Evolutionary conservation across 768 basidiomycete genomes (phyloP).

Genomic region (Porpolomopsis calyptriformis): DNA sequence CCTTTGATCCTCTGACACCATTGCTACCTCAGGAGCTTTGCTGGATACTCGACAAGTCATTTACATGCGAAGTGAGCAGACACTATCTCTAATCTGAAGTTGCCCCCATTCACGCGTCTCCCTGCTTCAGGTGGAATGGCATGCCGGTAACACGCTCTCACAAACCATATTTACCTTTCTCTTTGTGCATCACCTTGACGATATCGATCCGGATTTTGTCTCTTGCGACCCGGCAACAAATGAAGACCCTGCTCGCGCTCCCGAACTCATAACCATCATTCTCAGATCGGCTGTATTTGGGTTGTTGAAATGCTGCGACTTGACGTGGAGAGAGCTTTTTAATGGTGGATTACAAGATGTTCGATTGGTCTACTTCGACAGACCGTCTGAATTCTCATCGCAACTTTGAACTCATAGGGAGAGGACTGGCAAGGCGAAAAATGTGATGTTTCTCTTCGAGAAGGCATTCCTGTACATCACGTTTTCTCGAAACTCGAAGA

Average conservation of each 20-base stretch:
- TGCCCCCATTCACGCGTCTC: constrained; percentile 6
- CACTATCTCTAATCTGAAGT: constrained; percentile 1
- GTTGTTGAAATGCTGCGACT: constrained; percentile 69
- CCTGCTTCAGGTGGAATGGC: constrained; percentile 70
- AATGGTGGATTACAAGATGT: constrained; percentile 72
- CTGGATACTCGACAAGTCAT: constrained; percentile 73
- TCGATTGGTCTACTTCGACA: constrained; percentile 15
- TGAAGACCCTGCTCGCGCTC: constrained; percentile 39
- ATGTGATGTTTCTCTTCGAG: constrained; percentile 66
- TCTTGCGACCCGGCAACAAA: constrained; percentile 14
- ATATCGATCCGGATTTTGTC: constrained; percentile 48
- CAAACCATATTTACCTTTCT: constrained; percentile 78
- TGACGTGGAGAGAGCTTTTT: constrained; percentile 74
- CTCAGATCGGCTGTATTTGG: constrained; percentile 58
- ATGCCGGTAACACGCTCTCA: constrained; percentile 71
- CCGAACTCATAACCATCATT: constrained; percentile 56
- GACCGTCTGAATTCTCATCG: constrained; percentile 7
- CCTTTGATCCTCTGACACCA: constrained; percentile 54
- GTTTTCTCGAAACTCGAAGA: constrained; percentile 47
- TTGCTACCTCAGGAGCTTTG: constrained; percentile 74
- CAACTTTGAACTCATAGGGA: constrained; percentile 32
- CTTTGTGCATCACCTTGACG: constrained; percentile 54
- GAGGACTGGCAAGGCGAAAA: constrained; percentile 91
- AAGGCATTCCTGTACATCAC: constrained; percentile 45
- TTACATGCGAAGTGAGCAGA: constrained; percentile 62